These are phyloP conservation scores for Pseudogymnoascus sp. DNA, from an alignment of 2,329 filamentous ascomycete genomes.

Conservation along the genomic window DNA sequence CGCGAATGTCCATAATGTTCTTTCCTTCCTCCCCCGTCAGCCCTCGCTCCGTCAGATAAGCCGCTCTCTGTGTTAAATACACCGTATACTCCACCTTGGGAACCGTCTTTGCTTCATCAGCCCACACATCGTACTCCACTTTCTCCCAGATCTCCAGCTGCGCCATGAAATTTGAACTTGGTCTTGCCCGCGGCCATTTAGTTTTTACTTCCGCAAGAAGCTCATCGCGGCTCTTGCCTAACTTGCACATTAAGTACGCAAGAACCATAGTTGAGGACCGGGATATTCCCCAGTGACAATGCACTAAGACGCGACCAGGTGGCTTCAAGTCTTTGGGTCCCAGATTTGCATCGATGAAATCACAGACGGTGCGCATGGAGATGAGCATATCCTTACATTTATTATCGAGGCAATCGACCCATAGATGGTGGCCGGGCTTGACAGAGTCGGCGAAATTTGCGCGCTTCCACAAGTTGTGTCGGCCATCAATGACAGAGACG, in stretches of 20 bases:
- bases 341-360: slow-evolving; percentile 19
- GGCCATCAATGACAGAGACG: slow-evolving; percentile 13
- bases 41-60: slow-evolving; percentile 14
- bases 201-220: slow-evolving; percentile 19
- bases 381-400: slow-evolving; percentile 13
- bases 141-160: slow-evolving; percentile 29
- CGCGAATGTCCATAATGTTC: not conserved
- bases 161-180: slow-evolving; percentile 26
- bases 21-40: not conserved
- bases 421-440: slow-evolving; percentile 13
- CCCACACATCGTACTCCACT: slow-evolving; percentile 27
- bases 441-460: slow-evolving; percentile 12
- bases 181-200: slow-evolving; percentile 20
- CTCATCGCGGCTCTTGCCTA: slow-evolving; percentile 14
- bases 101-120: slow-evolving; percentile 19
- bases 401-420: slow-evolving; percentile 14
- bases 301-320: slow-evolving; percentile 22
- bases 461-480: slow-evolving; percentile 10
- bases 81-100: slow-evolving; percentile 25
- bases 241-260: slow-evolving; percentile 14
- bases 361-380: slow-evolving; percentile 14
- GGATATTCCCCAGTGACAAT: slow-evolving; percentile 18
- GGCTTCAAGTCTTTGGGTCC: not conserved
- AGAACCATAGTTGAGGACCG: slow-evolving; percentile 4
- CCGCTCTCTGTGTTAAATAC: slow-evolving; percentile 15